phyloP scores from a whole-genome alignment of 306 rosid genomes.

The Cyclanthera cordifolia region DNA sequence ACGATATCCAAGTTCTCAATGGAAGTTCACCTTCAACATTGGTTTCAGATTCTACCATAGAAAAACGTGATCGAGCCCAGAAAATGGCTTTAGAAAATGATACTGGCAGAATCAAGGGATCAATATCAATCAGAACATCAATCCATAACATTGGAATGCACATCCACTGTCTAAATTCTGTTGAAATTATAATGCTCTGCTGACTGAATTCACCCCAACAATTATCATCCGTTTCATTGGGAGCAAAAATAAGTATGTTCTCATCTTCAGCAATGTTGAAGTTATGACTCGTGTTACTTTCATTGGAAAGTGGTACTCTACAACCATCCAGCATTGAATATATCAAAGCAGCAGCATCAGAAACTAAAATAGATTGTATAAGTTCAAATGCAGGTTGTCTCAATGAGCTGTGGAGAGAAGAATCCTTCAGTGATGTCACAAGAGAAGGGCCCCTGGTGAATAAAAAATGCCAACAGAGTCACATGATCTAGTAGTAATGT shows the following conservation, averaged over 20 bases:
- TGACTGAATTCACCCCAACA: slow-evolving; percentile 57
- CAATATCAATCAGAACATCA: slow-evolving; percentile 59
- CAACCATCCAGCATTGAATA: slow-evolving; percentile 38
- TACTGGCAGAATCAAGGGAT: slow-evolving; percentile 56
- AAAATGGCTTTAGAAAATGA: slow-evolving; percentile 89
- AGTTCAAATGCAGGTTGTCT: slow-evolving; percentile 98
- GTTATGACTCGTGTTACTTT: slow-evolving; percentile 24
- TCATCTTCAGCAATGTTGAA: slow-evolving; percentile 42
- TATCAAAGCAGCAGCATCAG: slow-evolving; percentile 78
- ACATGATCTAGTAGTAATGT: background rate
- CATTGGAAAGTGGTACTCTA: slow-evolving; percentile 22
- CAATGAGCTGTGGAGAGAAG: slow-evolving; percentile 74
- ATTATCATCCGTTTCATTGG: slow-evolving; percentile 43
- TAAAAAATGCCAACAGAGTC: slow-evolving; percentile 15
- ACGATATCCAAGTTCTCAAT: slow-evolving; percentile 55
- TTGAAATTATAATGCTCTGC: slow-evolving; percentile 54
- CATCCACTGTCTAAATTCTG: slow-evolving; percentile 66
- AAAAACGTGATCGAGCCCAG: slow-evolving; percentile 87
- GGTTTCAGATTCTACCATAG: slow-evolving; percentile 58
- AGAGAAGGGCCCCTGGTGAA: slow-evolving; percentile 89
- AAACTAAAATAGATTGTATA: slow-evolving; percentile 60
- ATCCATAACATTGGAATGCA: slow-evolving; percentile 95
- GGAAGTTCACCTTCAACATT: slow-evolving; percentile 52
- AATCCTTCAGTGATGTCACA: slow-evolving; percentile 81
- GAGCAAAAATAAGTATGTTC: slow-evolving; percentile 24